Evolutionary conservation across 2,329 filamentous ascomycete species (phyloP), one percentile per base, ranked within the genome.

Genomic region (Ilyonectria sp.): DNA sequence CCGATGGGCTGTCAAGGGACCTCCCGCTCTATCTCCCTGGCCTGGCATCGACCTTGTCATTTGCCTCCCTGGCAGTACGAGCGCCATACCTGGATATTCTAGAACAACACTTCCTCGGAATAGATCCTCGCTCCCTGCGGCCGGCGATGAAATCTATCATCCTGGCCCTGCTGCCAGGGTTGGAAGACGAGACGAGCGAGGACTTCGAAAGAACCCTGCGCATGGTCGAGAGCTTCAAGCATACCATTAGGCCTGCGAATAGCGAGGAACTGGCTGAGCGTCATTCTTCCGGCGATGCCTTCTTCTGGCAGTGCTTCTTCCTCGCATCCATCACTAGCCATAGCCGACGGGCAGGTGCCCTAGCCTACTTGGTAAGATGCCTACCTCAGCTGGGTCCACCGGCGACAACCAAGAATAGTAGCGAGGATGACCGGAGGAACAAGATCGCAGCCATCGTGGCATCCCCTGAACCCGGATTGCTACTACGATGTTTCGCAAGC

Each of bases 271-370:
- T 85, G 70, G 89, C 82, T 35, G 80, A 79, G 62, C 86, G 81
- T 43, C 89, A 88, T 79, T 88, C 84, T 52, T 86, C 86, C 9
- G 90, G 91, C 10, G 93, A 95, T 71, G 93, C 93, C 71, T 98
- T 96, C 80, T 99, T 98, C 79, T 99, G 96, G 96, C 96, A 99
- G 82, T 98, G 94, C 79, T 92, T 99, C 77, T 98, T 99, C 76
- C 84, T 99, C 19, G 94, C 95, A 10, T 92, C 94, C 19, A 96
- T 99, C 67, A 98, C 96, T 1, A 95, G 95, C 75, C 89, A 94
- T 47, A 94, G 91, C 68, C 89, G 95, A 68, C 90, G 96, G 62
- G 91, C 93, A 70, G 96, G 96, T 29, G 94, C 94, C 44, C 85
- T 99, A 65, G 94, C 95, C 35, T 99, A 97, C 79, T 85, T 99